phyloP scores from a whole-genome alignment of 257 asterid genomes.

The Primulina tabacum region DNA sequence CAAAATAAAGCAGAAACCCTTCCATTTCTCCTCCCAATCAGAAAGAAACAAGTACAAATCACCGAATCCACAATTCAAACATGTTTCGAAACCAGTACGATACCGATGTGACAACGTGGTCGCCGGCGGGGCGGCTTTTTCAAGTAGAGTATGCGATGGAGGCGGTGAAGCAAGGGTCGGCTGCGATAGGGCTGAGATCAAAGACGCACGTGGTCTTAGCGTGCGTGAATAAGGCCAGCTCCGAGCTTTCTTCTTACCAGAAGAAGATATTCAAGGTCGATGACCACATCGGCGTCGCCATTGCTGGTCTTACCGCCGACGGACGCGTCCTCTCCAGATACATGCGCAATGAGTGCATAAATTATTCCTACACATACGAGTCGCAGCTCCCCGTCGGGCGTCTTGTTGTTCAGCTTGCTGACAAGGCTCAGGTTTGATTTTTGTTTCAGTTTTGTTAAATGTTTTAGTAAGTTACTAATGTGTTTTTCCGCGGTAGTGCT shows the following conservation, averaged over 20 bases:
- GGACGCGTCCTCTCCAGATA: slow-evolving; percentile 94
- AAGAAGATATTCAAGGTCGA: slow-evolving; percentile 99
- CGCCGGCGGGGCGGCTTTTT: slow-evolving; percentile 92
- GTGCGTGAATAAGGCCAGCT: slow-evolving; percentile 79
- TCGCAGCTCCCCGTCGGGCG: slow-evolving; percentile 89
- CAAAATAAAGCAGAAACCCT: neutral
- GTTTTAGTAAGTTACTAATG: neutral
- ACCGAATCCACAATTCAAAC: neutral
- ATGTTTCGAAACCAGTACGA: slow-evolving; percentile 98
- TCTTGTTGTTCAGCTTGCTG: slow-evolving; percentile 96
- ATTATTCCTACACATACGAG: slow-evolving; percentile 77
- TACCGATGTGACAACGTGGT: slow-evolving; percentile 98
- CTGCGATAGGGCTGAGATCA: slow-evolving; percentile 95
- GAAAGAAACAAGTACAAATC: neutral
- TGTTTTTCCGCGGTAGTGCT: neutral
- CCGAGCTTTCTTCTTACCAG: slow-evolving; percentile 96
- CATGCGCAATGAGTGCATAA: slow-evolving; percentile 93
- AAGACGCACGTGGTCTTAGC: slow-evolving; percentile 90
- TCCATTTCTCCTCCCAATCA: neutral
- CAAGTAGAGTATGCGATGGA: slow-evolving; percentile 99
- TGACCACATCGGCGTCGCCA: slow-evolving; percentile 97
- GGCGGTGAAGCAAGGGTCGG: slow-evolving; percentile 98
- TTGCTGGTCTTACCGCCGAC: slow-evolving; percentile 98
- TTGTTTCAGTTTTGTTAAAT: neutral
- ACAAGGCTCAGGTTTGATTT: slow-evolving; percentile 88